Base-by-base conservation (phyloP, 2,329 filamentous ascomycete genomes). In the Sphaerostilbella broomeana region DNA sequence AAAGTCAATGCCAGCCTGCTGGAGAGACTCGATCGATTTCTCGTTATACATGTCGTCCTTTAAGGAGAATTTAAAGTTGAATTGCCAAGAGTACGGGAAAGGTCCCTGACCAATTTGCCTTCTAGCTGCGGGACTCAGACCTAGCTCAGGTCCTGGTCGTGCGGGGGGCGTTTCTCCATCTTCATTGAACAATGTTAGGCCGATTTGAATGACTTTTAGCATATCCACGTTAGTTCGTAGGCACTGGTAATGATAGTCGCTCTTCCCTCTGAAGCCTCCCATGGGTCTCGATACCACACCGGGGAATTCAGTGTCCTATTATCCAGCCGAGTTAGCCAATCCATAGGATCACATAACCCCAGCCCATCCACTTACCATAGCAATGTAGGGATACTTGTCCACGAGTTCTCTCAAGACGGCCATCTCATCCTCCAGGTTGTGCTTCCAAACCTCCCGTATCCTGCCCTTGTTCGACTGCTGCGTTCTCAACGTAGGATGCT, bases 211-310 rank as follows among this genome's bases (percentile, higher is more conserved):
- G 51, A 97, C 89, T 62, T 94, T 95, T 55, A 98, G 77, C 56
- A 98, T 79, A 59, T 98, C 92, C 55, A 98, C 92, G 59, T 98
- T 98, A 53, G 88, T 94, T 46, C 92, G 85, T 32, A 98, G 73
- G 45, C 90, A 97, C 69, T 98, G 92, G 65, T 98, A 98, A 61
- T 98, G 92, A 59, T 98, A 98, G 55, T 95, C 90, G 49, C 88
- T 92, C 67, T 95, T 97, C 43, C 86, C 92, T 44, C 84, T 79
- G 62, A 98, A 98, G 40, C 84, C 80, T 34, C 92, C 92, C 73
- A 98, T 97, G 2, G 92, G 92, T 51, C 92, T 79, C 18, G 90
- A 87, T 38, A 98, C 90, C 38, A 98, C 88, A 42, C 92, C 92
- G n/a, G 92, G 92, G 53, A 98, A 98, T 60, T 97, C 90, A 17